Base-by-base conservation (phyloP, 306 rosid species). In the Clitoria ternatea region DNA sequence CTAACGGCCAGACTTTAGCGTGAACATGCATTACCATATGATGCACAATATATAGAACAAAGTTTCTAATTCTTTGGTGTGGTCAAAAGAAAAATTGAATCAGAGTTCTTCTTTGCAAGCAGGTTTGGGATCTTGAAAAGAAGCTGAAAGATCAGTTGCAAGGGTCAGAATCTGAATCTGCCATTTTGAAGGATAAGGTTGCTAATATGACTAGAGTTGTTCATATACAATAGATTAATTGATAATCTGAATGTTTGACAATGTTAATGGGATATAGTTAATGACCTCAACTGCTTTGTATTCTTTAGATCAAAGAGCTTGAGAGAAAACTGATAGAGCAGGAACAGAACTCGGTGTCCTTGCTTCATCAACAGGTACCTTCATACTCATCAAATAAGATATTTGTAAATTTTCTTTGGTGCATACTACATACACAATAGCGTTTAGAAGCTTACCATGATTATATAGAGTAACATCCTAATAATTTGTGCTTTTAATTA, bases 81-180 rank as follows among this genome's bases (percentile, higher is more conserved):
- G 29, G 69, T 70, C 18, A 3, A 24, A 3, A 6, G 3, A 53
- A 44, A 55, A 24, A 6, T 65, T 70, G 69, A 74, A 18, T 50
- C 63, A 29, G 47, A 17, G 5, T 43, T 54, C 22, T 63, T 77
- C 30, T 49, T 23, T 19, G 3, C 61, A 48, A 66, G 55, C 88
- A 91, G 97, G 82, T 86, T 78, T 81, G 81, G 80, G 97, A 91
- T 76, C 85, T 91, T 26, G 91, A 91, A 52, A 80, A 77, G 61
- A 86, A 79, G 63, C 74, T 91, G 76, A 76, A 80, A 70, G 88
- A 86, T 73, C 92, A 88, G 85, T 15, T 76, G 80, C 87, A 78
- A 60, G 89, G 85, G 66, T 84, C 91, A 4, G 89, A 86, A 68
- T 78, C 66, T 79, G 73, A 86, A 11, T 77, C 87, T 39, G 77